Evolutionary conservation across 140 eudicot species (phyloP).

Genomic region (Bidens hawaiensis): DNA sequence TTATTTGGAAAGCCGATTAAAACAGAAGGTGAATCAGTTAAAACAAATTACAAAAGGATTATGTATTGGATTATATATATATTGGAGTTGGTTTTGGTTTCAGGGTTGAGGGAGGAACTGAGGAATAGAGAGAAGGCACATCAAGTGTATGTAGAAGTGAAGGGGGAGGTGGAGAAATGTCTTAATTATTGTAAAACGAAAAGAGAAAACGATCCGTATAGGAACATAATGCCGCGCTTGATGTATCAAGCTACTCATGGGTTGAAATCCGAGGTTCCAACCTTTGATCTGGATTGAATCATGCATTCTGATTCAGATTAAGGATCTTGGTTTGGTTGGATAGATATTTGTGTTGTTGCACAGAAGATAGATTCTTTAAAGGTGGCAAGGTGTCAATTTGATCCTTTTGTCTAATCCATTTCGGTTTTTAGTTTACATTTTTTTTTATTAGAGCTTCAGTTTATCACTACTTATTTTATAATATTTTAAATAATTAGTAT

Average conservation of each 20-base stretch:
- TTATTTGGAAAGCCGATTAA: constrained; percentile 70
- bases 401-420: background rate
- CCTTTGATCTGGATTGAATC: constrained; percentile 41
- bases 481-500: no score
- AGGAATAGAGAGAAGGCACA: constrained; percentile 60
- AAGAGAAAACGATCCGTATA: constrained; percentile 63
- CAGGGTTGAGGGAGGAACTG: constrained; percentile 61
- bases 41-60: background rate
- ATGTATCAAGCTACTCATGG: constrained; percentile 53
- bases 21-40: constrained; percentile 36
- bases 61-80: background rate
- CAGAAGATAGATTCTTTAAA: background rate
- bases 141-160: constrained; percentile 59
- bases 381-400: background rate
- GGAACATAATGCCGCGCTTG: constrained; percentile 56
- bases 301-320: background rate
- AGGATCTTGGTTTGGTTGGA: background rate
- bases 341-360: background rate
- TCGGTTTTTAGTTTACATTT: background rate
- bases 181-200: constrained; percentile 59
- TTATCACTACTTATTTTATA: no score
- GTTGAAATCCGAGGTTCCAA: constrained; percentile 54
- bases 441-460: background rate
- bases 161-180: constrained; percentile 64
- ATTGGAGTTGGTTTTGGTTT: background rate